These are phyloP conservation scores for Pyrenochaeta sp. DNA, from an alignment of 2,329 filamentous ascomycete genomes.

Conservation along the genomic window DNA sequence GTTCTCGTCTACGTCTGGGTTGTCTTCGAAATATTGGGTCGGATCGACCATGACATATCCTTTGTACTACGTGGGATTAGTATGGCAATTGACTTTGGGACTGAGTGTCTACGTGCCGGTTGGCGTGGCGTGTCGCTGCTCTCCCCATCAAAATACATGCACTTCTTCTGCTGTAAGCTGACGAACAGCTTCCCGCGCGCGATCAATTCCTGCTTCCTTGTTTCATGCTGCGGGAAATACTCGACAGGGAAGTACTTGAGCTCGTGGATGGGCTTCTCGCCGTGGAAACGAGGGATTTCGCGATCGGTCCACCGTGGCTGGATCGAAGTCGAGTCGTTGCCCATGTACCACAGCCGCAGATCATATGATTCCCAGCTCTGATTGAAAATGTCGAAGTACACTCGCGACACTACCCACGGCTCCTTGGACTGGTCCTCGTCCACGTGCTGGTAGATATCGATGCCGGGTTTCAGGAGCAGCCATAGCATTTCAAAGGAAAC, in stretches of 20 bases:
- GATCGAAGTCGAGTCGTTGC: not conserved
- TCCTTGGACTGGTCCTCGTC: constrained; percentile 1
- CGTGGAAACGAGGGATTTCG: constrained; percentile 2
- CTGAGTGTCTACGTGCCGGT: no score
- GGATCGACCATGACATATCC: constrained; percentile 1
- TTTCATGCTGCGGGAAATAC: not conserved
- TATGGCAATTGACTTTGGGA: no score
- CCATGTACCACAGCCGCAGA: not conserved
- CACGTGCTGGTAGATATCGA: not conserved
- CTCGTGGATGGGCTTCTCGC: constrained; percentile 2
- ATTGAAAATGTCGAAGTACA: not conserved
- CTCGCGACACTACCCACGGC: not conserved
- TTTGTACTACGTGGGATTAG: not conserved
- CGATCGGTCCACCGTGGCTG: not conserved
- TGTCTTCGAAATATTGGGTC: not conserved
- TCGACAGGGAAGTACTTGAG: constrained; percentile 1
- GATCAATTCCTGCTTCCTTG: not conserved
- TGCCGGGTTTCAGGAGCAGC: constrained; percentile 2
- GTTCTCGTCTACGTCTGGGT: not conserved
- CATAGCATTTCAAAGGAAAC: constrained; percentile 7
- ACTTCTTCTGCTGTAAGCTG: constrained; percentile 1
- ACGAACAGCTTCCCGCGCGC: constrained; percentile 1
- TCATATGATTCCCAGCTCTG: constrained; percentile 1
- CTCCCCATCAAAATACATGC: constrained; percentile 8
- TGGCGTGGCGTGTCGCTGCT: not conserved